Base-by-base conservation (phyloP, 257 asterid genomes). In the Striga asiatica region DNA sequence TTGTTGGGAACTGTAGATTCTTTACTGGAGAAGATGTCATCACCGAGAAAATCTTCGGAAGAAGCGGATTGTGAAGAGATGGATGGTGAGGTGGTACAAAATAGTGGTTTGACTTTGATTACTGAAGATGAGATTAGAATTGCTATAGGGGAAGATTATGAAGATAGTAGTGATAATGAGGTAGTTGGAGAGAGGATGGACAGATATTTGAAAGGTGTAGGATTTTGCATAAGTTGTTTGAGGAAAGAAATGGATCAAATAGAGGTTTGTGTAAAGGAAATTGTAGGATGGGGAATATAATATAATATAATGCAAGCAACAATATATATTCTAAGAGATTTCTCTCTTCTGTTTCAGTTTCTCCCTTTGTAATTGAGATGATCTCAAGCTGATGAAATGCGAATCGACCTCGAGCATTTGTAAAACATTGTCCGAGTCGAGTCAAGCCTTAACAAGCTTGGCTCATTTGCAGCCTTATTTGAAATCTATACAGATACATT, bases 221-320 rank as follows among this genome's bases (percentile, higher is more conserved):
- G 56, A 12, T 71, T 62, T 31, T 66, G 73, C 58, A 65, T 65
- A 54, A 37, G 64, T 22, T 50, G 60, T 28, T 24, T 72, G 54
- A 65, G 63, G 63, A 67, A 46, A 24, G 77, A 67, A 58, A 37
- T 57, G 14, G 42, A 65, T 32, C 58, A 69, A 0, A n/a, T 42
- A 1, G 71, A 74, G 41, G 39, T 46, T n/a, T 62, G 70, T 37
- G 21, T 57, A 51, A 65, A 58, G 42, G 72, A 65, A 52, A 59
- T 74, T 46, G 67, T 58, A 1, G 62, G 49, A 35, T 35, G 42
- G 42, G 42, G 7, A 32, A 6, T 32, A 32, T n/a, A n/a, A n/a
- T n/a, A n/a, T n/a, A n/a, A n/a, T n/a, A n/a, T n/a, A n/a, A n/a
- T n/a, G n/a, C n/a, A n/a, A n/a, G n/a, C n/a, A n/a, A n/a, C n/a